A percentile compares a stretch with the other conserved stretches of the same genome.
These are phyloP conservation scores for Geotrichum phurueaensis DNA, from an alignment of 1,139 yeast species.

Conservation along the genomic window DNA sequence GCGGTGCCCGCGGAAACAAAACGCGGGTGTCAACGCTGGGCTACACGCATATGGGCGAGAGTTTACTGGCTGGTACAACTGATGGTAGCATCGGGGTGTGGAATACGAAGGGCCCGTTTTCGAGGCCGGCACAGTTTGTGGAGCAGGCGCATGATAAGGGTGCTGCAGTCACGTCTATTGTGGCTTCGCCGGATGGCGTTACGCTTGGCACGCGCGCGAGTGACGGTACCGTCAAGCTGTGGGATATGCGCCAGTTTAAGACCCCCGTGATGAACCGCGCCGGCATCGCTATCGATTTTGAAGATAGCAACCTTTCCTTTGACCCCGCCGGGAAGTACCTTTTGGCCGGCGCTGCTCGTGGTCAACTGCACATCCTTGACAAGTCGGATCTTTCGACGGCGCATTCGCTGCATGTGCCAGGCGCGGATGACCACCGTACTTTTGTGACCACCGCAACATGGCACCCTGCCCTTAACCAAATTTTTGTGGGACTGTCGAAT, in stretches of 20 bases:
- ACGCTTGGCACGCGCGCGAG: slow-evolving; percentile 29
- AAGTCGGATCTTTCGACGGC: slow-evolving; percentile 35
- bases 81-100: slow-evolving; percentile 32
- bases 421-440: not conserved
- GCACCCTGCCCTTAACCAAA: slow-evolving; percentile 34
- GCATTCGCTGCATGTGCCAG: slow-evolving; percentile 20
- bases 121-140: slow-evolving; percentile 30
- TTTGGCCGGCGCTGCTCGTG: slow-evolving; percentile 25
- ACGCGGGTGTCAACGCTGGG: slow-evolving; percentile 24
- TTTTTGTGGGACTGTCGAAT: slow-evolving; percentile 34
- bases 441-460: slow-evolving; percentile 31
- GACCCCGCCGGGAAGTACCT: slow-evolving; percentile 31
- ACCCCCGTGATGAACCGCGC: slow-evolving; percentile 32
- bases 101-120: slow-evolving; percentile 31
- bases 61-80: slow-evolving; percentile 27
- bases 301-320: slow-evolving; percentile 25
- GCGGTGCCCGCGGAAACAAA: slow-evolving; percentile 24
- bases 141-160: slow-evolving; percentile 26
- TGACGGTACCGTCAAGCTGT: slow-evolving; percentile 32
- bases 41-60: slow-evolving; percentile 21
- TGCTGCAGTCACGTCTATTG: slow-evolving; percentile 21
- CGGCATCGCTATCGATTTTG: slow-evolving; percentile 24
- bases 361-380: slow-evolving; percentile 34
- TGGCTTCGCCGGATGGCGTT: slow-evolving; percentile 19
- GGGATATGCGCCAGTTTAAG: slow-evolving; percentile 36